Evolutionary conservation across 1,284 basidiomycete species (phyloP), one percentile per base, ranked within the genome.

Genomic region (Omphalotus olearius): DNA sequence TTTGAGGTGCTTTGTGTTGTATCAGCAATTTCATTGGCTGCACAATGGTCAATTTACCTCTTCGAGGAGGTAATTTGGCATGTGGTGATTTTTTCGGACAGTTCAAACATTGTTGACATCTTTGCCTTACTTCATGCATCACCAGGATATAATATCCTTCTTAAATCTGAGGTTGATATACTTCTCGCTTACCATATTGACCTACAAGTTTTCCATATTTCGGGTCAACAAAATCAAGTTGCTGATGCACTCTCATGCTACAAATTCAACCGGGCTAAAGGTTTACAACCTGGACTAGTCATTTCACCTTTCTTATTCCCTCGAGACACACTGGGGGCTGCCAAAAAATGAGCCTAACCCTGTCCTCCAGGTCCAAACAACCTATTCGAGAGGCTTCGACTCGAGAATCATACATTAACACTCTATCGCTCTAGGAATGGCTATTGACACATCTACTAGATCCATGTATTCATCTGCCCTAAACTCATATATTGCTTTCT

Each of bases 401-500:
- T 0, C 10, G 47, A 0, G 66, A 73, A 25, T 75, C 0, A 6
- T 61, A 2, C 60, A 56, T 13, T 66, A 70, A 51, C 61, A 65
- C 2, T 60, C 68, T 0, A 50, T 71, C 3, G 65, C 69, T 0
- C 55, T 73, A 0, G 67, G 68, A 6, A 25, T 55, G 7, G 56
- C 69, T 0, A 58, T 75, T 28, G 68, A 72, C 9, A 33, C 25
- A 1, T 61, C 60, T 0, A 66, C 70, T 0, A 17, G 36, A 1
- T 1, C n/a, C 2, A 18, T 4, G 4, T 42, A 42, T 26, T 42
- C 41, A 6, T 42, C 72, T 0, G 60, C 61, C 3, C 53, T 72
- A 0, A 64, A 71, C 16, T 71, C 69, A 0, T 78, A 73, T 33
- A 41, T 75, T 7, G 57, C 56, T 0, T 77, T 76, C 55, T 66